A percentile compares a stretch with the other conserved stretches of the same genome.
These are phyloP conservation scores for Rhododendron williamsianum DNA, from an alignment of 148 eudicot species.

Conservation along the genomic window DNA sequence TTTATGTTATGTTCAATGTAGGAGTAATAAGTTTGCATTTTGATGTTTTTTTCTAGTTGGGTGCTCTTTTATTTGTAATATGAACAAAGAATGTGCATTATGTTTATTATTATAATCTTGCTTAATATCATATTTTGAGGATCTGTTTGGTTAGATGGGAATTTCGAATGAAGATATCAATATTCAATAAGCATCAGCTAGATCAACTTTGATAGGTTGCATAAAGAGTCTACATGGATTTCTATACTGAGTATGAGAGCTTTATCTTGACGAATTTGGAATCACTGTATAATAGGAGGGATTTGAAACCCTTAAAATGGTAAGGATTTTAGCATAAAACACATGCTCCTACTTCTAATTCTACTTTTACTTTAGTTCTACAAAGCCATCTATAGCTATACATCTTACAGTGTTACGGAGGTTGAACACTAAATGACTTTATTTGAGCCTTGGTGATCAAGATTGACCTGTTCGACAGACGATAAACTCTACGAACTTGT, in stretches of 20 bases:
- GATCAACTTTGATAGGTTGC: neutral
- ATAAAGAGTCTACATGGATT: neutral
- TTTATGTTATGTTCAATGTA: neutral
- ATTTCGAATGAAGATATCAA: neutral
- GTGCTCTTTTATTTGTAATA: neutral
- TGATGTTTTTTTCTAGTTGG: neutral
- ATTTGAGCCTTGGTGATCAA: no score
- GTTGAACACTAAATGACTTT: no score
- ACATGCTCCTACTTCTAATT: no score
- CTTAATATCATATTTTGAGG: neutral
- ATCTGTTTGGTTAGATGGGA: neutral
- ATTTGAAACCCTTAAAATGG: neutral
- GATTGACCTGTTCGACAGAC: no score
- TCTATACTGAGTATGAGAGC: neutral
- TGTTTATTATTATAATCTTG: neutral
- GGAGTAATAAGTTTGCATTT: neutral
- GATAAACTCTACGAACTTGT: no score
- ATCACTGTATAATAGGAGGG: neutral
- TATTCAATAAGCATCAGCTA: neutral
- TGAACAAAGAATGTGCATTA: neutral
- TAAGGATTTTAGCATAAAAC: no score
- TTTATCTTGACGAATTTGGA: neutral
- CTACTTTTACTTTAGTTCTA: no score
- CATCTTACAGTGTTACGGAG: no score
- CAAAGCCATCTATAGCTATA: no score